Evolutionary conservation across 257 asterid species (phyloP), one percentile per base, ranked within the genome.

Genomic region (Mitragyna speciosa): DNA sequence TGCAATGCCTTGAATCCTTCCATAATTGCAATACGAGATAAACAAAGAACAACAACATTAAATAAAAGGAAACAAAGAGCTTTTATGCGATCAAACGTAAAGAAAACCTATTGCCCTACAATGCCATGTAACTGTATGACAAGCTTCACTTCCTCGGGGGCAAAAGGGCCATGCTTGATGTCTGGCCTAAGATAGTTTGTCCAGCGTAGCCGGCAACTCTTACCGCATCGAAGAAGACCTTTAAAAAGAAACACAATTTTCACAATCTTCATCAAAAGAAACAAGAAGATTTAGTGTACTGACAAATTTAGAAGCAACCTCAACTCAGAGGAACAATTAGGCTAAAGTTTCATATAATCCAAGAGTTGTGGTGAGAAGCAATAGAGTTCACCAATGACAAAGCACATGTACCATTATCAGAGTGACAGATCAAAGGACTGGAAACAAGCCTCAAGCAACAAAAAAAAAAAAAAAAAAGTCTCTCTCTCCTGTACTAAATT

Each of bases 201-300:
- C 98, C 99, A 95, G 45, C 99, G 85, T 7, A 95, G 87, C 8
- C 99, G 81, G 66, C 99, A 95, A 85, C 99, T 95, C 91, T 95
- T 95, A 77, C 99, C 99, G 73, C 99, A 95, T 1, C 99, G 94
- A 76, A 91, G 93, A 82, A 95, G 97, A 6, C 99, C 99, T 94
- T n/a, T 82, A 0, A 58, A 30, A 39, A 17, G 20, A 69, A 54
- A 28, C 61, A 28, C 9, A 48, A 59, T 24, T 49, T 64, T 76
- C 76, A 47, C 19, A 41, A 54, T 56, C 70, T 15, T 78, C n/a
- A 48, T 31, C 4, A 52, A 69, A 31, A 30, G 47, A 68, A 64
- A 24, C 41, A 20, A 78, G 41, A 69, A 68, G 41, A 68, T 20
- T 48, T 6, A 26, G 20, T 10, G 2, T 30, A n/a, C 54, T 24